Evolutionary conservation across 768 basidiomycete species (phyloP).

Genomic region (Hygrophorus pudorinus): DNA sequence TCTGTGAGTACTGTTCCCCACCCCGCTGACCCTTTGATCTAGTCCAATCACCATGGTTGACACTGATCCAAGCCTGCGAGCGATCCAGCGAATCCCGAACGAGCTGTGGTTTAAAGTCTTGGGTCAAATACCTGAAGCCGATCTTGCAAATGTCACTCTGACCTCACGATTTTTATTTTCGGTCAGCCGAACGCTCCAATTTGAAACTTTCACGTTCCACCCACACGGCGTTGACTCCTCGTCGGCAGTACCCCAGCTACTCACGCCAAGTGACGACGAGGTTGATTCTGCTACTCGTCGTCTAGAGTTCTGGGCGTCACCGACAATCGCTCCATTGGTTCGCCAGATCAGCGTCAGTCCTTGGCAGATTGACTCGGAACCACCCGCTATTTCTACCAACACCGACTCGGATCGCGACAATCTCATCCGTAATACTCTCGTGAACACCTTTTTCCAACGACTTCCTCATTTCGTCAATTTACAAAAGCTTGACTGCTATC

Average conservation of each 20-base stretch:
- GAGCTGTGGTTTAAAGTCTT: background rate
- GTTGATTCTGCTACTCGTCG: background rate
- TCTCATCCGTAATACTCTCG: background rate
- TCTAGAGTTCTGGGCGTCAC: background rate
- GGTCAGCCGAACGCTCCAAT: background rate
- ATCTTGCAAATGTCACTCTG: background rate
- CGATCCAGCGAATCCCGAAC: background rate
- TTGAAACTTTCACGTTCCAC: background rate
- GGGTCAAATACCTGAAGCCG: background rate
- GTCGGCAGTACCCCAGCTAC: background rate
- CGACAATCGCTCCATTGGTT: background rate
- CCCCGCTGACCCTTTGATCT: no score
- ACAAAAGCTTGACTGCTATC: background rate
- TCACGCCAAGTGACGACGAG: background rate
- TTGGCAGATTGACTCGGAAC: background rate
- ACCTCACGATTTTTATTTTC: background rate
- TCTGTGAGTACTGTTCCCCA: no score
- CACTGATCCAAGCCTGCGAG: background rate
- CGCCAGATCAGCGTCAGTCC: background rate
- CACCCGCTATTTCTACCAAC: no score
- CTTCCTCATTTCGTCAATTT: background rate
- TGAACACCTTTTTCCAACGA: background rate
- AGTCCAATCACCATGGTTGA: background rate
- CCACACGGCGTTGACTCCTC: background rate
- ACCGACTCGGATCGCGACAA: no score